Base-by-base conservation (phyloP, 768 basidiomycete genomes). In the Lactarius trivialis region DNA sequence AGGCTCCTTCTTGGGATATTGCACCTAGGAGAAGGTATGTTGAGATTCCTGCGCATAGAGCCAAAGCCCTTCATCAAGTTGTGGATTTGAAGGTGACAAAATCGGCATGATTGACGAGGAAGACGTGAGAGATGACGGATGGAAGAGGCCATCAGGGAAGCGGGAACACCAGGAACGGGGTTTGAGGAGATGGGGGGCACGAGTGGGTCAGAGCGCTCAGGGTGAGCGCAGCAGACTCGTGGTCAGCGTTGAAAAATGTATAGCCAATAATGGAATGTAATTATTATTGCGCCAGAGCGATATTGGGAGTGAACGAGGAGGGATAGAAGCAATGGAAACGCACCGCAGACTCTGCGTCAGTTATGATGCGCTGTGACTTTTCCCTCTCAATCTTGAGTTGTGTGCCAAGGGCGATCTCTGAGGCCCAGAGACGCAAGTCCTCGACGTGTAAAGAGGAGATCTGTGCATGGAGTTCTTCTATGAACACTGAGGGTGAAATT, bases 401-500 rank as follows among this genome's bases (percentile, higher is more conserved):
- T n/a, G n/a, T n/a, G n/a, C n/a, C n/a, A n/a, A n/a, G n/a, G n/a
- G n/a, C n/a, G n/a, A n/a, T n/a, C n/a, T n/a, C n/a, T n/a, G n/a
- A n/a, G 68, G 89, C 85, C 61, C 88, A 85, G 67, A 93, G 78
- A 59, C 88, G 83, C 56, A 92, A 81, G 73, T 93, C 92, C 78
- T 93, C 90, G 64, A 85, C 83, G 62, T 89, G 85, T 52, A 93
- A 81, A n/a, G 81, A 80, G 50, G 89, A 86, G 73, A 93, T 86
- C 74, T 92, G 87, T 39, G 84, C 79, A 71, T 91, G 88, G 58
- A 92, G 81, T 71, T 92, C 90, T 72, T 93, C 89, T 69, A 92
- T 85, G 85, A 64, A 89, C 79, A 73, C 89, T 91, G 65, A 93
- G 79, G 19, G 88, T 91, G 45, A 89, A 90, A 76, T 93, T 93